Percentiles rank a stretch among this genome's conserved stretches.
Evolutionary conservation across 2,329 filamentous ascomycete species (phyloP).

Genomic region (Fusarium zealandicum): DNA sequence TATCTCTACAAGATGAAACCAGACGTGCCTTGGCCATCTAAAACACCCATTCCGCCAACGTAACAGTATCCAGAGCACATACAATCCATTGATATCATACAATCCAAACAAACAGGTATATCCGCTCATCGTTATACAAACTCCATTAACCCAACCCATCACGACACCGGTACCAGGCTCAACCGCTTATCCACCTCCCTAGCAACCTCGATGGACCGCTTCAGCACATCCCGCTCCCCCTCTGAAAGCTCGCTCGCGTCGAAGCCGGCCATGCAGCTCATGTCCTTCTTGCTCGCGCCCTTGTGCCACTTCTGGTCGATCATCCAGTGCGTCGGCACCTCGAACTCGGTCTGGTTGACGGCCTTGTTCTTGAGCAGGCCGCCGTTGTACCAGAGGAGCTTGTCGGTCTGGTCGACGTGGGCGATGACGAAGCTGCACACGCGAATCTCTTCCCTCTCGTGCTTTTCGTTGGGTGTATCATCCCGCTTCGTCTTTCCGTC

Average conservation of each 20-base stretch:
- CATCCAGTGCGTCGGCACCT: constrained; percentile 51
- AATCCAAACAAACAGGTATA: neutral
- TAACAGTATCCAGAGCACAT: too few species aligned
- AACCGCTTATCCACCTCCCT: constrained; percentile 20
- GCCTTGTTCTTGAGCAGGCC: constrained; percentile 52
- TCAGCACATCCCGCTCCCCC: constrained; percentile 13
- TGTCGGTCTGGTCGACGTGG: constrained; percentile 49
- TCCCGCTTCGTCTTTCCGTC: neutral
- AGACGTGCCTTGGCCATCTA: too few species aligned
- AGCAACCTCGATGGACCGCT: constrained; percentile 14
- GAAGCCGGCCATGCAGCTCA: constrained; percentile 49
- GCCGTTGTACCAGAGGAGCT: constrained; percentile 54
- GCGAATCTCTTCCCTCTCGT: constrained; percentile 14
- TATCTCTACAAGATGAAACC: too few species aligned
- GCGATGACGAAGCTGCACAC: constrained; percentile 54
- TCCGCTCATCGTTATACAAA: neutral
- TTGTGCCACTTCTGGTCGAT: constrained; percentile 49
- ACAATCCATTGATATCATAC: neutral
- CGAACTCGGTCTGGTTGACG: constrained; percentile 42
- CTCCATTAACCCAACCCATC: neutral
- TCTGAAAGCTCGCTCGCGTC: constrained; percentile 6
- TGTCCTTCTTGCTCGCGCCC: constrained; percentile 42
- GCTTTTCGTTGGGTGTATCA: neutral
- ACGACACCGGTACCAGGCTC: constrained; percentile 6
- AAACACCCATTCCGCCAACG: too few species aligned